phyloP scores from a whole-genome alignment of 2,329 filamentous ascomycete species.

The Chrysoporthe puriensis region DNA sequence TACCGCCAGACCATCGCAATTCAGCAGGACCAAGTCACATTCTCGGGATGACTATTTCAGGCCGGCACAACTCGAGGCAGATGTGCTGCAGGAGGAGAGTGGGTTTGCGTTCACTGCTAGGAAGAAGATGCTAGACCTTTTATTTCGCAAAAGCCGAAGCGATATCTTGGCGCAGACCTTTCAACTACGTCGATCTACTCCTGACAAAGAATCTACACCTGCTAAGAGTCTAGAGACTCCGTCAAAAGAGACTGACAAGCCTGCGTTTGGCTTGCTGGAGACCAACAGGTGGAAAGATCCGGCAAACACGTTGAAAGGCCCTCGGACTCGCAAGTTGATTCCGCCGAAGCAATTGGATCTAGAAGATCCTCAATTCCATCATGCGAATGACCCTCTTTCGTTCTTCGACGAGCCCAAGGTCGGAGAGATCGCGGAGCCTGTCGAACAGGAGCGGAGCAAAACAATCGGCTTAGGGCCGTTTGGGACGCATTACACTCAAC shows the following conservation, averaged over 20 bases:
- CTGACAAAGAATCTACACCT: background rate
- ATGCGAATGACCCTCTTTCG: conserved; percentile 57
- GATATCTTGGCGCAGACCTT: conserved; percentile 28
- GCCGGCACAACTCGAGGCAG: conserved; percentile 61
- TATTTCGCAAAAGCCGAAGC: conserved; percentile 51
- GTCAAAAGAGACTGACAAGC: background rate
- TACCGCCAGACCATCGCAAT: background rate
- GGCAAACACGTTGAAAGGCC: conserved; percentile 22
- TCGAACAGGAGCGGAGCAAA: conserved; percentile 38
- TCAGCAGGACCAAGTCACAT: background rate
- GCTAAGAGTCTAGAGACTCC: conserved; percentile 27
- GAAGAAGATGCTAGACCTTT: conserved; percentile 58
- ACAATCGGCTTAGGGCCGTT: conserved; percentile 62
- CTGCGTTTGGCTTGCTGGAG: background rate
- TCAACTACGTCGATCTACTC: conserved; percentile 8
- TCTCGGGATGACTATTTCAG: conserved; percentile 33
- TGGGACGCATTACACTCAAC: conserved; percentile 62
- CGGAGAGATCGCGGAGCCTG: conserved; percentile 31
- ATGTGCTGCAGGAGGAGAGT: conserved; percentile 40
- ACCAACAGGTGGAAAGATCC: too few species aligned
- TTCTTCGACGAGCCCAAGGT: conserved; percentile 31
- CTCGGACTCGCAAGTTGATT: conserved; percentile 48
- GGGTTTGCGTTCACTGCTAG: conserved; percentile 50
- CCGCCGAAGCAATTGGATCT: conserved; percentile 52
- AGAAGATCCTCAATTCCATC: conserved; percentile 55